A percentile compares a stretch with the other conserved stretches of the same genome.
These are phyloP conservation scores for Wallacemonas collosoma DNA, from an alignment of 208 protist genomes.

Conservation along the genomic window DNA sequence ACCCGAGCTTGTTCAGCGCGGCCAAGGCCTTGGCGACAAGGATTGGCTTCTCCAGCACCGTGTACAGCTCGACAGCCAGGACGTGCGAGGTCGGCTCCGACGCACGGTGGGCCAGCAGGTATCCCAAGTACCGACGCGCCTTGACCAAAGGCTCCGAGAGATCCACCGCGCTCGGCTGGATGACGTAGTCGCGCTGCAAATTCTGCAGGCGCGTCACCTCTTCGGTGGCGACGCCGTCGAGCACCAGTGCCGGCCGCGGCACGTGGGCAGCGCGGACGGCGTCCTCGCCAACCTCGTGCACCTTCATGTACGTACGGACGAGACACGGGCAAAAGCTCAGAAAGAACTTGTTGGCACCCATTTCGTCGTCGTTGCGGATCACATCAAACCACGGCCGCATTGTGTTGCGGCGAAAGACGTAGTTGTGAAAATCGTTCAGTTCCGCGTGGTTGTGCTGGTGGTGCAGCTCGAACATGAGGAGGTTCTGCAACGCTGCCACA, in stretches of 20 bases:
- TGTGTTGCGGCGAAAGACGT: slow-evolving; percentile 95
- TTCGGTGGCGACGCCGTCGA: slow-evolving; percentile 39
- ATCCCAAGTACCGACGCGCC: slow-evolving; percentile 69
- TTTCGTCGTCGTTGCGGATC: slow-evolving; percentile 76
- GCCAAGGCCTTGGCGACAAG: slow-evolving; percentile 63
- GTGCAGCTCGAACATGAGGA: slow-evolving; percentile 91
- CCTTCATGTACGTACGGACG: slow-evolving; percentile 77
- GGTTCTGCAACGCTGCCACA: slow-evolving; percentile 92
- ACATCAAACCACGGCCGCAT: slow-evolving; percentile 95
- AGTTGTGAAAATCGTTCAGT: slow-evolving; percentile 97
- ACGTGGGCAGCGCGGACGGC: slow-evolving; percentile 68
- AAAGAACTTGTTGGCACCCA: slow-evolving; percentile 81
- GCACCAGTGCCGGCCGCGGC: slow-evolving; percentile 55
- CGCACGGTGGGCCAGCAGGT: slow-evolving; percentile 55
- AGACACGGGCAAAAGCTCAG: slow-evolving; percentile 68
- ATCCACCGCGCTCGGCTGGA: slow-evolving; percentile 51
- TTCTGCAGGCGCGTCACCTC: slow-evolving; percentile 70
- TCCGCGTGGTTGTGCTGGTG: slow-evolving; percentile 94
- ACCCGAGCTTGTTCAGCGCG: slow-evolving; percentile 44
- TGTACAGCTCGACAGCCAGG: slow-evolving; percentile 78
- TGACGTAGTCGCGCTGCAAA: slow-evolving; percentile 58
- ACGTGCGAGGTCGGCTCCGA: slow-evolving; percentile 50
- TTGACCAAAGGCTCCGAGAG: slow-evolving; percentile 73
- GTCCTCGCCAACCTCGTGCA: slow-evolving; percentile 72
- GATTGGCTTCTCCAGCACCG: slow-evolving; percentile 48